These are phyloP conservation scores for Xylaria cubensis DNA, from an alignment of 495 filamentous ascomycete species.

Conservation along the genomic window DNA sequence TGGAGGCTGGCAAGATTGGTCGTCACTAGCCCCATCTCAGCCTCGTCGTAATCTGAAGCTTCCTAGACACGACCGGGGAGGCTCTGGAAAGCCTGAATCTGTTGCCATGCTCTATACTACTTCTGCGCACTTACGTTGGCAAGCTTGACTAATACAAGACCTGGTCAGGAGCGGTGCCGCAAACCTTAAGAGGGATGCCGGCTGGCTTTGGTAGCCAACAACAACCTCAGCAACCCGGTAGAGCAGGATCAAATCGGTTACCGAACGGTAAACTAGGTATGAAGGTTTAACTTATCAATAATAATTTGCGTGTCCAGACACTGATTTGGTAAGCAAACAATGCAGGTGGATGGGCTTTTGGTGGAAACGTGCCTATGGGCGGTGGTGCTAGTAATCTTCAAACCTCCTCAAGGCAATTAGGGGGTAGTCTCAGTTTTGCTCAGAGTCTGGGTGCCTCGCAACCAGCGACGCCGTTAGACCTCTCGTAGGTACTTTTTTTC, in stretches of 20 bases:
- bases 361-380: conserved; percentile 69
- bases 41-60: conserved; percentile 27
- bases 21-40: conserved; percentile 2
- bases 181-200: conserved; percentile 72
- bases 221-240: conserved; percentile 65
- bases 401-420: conserved; percentile 58
- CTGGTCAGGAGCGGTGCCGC: conserved; percentile 67
- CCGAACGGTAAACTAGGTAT: conserved; percentile 79
- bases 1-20: neutral
- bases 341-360: conserved; percentile 77
- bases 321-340: conserved; percentile 60
- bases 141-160: conserved; percentile 40
- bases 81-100: neutral
- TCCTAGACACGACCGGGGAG: neutral
- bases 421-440: conserved; percentile 76
- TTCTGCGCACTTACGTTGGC: conserved; percentile 23
- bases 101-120: conserved; percentile 8
- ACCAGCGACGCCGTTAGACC: conserved; percentile 74
- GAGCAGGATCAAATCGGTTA: conserved; percentile 72
- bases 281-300: conserved; percentile 22
- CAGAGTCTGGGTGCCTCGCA: conserved; percentile 82
- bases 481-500: conserved; percentile 69
- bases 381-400: conserved; percentile 56
- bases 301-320: conserved; percentile 34
- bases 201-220: conserved; percentile 69